phyloP scores from a whole-genome alignment of 2,329 filamentous ascomycete species.

The Trichothecium roseum region DNA sequence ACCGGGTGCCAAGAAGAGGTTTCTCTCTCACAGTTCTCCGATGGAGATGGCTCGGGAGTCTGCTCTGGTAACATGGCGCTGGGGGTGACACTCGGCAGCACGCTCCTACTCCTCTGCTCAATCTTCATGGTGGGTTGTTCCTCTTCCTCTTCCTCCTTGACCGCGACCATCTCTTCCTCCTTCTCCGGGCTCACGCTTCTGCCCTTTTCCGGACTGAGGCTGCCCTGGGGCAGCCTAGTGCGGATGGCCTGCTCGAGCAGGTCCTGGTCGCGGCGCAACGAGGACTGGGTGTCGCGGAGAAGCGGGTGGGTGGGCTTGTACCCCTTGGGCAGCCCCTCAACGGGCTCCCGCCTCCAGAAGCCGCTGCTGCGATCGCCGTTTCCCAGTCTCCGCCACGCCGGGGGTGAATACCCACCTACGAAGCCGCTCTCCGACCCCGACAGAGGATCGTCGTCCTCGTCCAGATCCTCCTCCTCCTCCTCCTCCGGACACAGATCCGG shows the following conservation, averaged over 20 bases:
- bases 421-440: constrained; percentile 37
- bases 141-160: constrained; percentile 29
- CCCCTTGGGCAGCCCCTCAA: constrained; percentile 36
- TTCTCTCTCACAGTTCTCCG: constrained; percentile 46
- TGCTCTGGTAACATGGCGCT: constrained; percentile 13
- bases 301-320: constrained; percentile 22
- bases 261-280: constrained; percentile 17
- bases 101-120: constrained; percentile 18
- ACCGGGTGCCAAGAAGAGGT: constrained; percentile 11
- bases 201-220: constrained; percentile 43
- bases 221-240: constrained; percentile 45
- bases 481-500: constrained; percentile 13
- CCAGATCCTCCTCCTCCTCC: constrained; percentile 3
- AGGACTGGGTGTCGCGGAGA: constrained; percentile 14
- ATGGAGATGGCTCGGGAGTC: constrained; percentile 11
- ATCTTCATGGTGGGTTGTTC: constrained; percentile 26
- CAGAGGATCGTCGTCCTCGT: constrained; percentile 20
- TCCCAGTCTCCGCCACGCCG: constrained; percentile 50
- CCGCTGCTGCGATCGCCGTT: constrained; percentile 48
- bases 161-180: constrained; percentile 15
- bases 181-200: constrained; percentile 34
- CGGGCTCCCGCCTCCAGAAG: constrained; percentile 43
- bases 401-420: constrained; percentile 48
- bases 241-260: constrained; percentile 41
- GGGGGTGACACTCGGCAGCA: constrained; percentile 6